Conservation (phyloP, 169 alveolate species). For the Plasmodium vivax region DNA sequence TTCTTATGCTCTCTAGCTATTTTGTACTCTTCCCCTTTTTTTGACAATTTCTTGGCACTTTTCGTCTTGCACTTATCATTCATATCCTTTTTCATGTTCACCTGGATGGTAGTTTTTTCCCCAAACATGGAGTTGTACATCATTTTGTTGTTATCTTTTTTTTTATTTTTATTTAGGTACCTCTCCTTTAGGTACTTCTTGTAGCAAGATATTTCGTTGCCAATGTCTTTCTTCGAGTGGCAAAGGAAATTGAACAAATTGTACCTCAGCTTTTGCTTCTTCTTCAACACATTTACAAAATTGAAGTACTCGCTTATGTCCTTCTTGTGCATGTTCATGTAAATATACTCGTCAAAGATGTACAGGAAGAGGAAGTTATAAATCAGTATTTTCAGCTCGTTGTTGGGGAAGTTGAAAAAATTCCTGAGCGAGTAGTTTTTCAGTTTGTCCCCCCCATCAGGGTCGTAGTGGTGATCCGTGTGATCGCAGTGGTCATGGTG, state of each 20-base stretch:
- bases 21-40: background rate
- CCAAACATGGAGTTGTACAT: constrained; percentile 41
- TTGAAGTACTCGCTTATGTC: constrained; percentile 71
- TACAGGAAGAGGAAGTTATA: constrained; percentile 43
- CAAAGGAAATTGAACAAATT: constrained; percentile 14
- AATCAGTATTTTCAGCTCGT: constrained; percentile 53
- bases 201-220: constrained; percentile 32
- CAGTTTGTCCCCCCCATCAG: background rate
- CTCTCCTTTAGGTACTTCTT: constrained; percentile 57
- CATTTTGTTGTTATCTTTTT: constrained; percentile 34
- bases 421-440: constrained; percentile 10
- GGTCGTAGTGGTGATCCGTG: no score
- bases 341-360: constrained; percentile 69
- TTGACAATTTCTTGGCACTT: background rate
- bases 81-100: constrained; percentile 41
- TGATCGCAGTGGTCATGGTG: no score
- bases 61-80: constrained; percentile 8
- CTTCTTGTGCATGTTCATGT: constrained; percentile 50
- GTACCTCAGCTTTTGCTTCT: constrained; percentile 62
- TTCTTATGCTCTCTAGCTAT: constrained; percentile 14
- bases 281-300: constrained; percentile 46
- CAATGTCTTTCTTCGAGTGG: constrained; percentile 35
- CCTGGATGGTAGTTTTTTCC: constrained; percentile 6
- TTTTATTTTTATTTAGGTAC: constrained; percentile 51
- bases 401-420: constrained; percentile 42